phyloP scores from a whole-genome alignment of 768 basidiomycete genomes.

The Rickenella mellea region DNA sequence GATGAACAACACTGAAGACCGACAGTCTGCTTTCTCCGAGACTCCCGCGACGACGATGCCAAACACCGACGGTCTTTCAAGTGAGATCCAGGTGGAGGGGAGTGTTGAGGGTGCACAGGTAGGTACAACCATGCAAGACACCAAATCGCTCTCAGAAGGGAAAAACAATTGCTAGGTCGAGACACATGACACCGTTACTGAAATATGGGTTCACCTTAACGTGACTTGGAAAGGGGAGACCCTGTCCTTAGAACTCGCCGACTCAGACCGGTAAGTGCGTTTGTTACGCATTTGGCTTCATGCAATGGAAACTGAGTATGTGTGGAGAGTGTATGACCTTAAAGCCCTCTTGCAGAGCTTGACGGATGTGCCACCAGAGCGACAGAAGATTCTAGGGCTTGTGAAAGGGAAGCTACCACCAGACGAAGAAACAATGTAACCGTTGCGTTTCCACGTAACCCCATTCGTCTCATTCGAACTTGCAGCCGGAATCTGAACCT shows the following conservation, averaged over 20 bases:
- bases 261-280: slow-evolving; percentile 61
- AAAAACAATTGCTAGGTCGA: too few species aligned
- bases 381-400: slow-evolving; percentile 83
- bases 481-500: slow-evolving; percentile 52
- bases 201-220: slow-evolving; percentile 49
- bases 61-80: too few species aligned
- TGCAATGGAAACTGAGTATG: slow-evolving; percentile 1
- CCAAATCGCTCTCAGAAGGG: too few species aligned
- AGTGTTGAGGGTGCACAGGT: too few species aligned
- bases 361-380: slow-evolving; percentile 72
- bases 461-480: slow-evolving; percentile 1
- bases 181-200: too few species aligned
- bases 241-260: slow-evolving; percentile 58
- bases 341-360: slow-evolving; percentile 56
- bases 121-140: too few species aligned
- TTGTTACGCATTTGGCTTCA: not conserved
- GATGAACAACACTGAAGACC: too few species aligned
- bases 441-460: slow-evolving; percentile 4
- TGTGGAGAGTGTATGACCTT: slow-evolving; percentile 66
- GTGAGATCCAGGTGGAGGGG: too few species aligned
- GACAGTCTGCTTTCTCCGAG: too few species aligned
- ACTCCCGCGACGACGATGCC: too few species aligned
- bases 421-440: slow-evolving; percentile 59
- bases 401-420: slow-evolving; percentile 75
- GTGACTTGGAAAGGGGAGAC: slow-evolving; percentile 69